These are phyloP conservation scores for Xylaria arbuscula DNA, from an alignment of 2,329 filamentous ascomycete genomes.

Conservation along the genomic window DNA sequence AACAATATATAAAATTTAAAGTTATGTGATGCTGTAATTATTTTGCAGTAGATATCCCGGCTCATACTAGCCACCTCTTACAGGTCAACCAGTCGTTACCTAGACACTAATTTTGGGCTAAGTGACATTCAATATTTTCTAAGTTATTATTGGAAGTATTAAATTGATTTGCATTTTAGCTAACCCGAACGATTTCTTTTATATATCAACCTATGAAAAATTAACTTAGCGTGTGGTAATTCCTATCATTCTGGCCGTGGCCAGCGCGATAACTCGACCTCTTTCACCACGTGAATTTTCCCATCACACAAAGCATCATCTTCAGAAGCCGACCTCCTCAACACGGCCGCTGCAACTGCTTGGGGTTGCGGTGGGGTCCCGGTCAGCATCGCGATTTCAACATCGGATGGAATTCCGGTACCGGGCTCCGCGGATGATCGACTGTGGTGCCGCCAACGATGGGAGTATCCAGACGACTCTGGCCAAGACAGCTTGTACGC, in stretches of 20 bases:
- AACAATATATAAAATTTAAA: too few species aligned
- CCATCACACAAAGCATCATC: conserved; percentile 27
- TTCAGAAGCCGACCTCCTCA: conserved; percentile 19
- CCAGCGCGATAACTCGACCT: conserved; percentile 27
- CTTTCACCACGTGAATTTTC: conserved; percentile 33
- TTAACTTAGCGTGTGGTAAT: background rate
- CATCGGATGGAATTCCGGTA: conserved; percentile 19
- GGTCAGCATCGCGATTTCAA: conserved; percentile 29
- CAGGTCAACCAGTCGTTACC: too few species aligned
- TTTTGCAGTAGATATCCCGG: too few species aligned
- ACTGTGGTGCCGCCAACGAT: conserved; percentile 14
- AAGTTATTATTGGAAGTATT: too few species aligned
- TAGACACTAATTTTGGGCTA: too few species aligned
- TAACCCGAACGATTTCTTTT: too few species aligned
- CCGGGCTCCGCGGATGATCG: conserved; percentile 10
- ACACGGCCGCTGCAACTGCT: conserved; percentile 26
- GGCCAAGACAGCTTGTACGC: conserved; percentile 13
- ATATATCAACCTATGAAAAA: too few species aligned
- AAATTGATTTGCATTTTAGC: too few species aligned
- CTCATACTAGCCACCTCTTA: too few species aligned
- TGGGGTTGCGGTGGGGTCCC: conserved; percentile 28
- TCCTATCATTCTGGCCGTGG: conserved; percentile 10
- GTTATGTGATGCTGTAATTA: too few species aligned
- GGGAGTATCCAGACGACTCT: conserved; percentile 4
- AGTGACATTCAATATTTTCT: too few species aligned